Conservation (phyloP, 192 early-diverging fungal species). For the Backusella sp. region DNA sequence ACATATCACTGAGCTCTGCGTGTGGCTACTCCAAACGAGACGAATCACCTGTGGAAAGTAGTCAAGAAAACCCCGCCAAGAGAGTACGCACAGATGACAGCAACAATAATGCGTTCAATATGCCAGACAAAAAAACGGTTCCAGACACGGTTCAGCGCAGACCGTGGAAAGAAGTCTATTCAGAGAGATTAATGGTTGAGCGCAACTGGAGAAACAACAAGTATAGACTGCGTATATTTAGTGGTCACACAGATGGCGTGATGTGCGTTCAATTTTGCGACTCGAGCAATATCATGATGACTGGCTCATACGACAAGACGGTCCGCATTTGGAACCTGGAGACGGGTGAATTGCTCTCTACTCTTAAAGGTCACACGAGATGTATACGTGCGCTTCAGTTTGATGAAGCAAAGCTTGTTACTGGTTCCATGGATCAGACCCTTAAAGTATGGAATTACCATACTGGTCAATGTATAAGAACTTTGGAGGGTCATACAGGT, state of each 20-base stretch:
- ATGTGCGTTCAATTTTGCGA: conserved; percentile 91
- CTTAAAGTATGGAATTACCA: conserved; percentile 93
- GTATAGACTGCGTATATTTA: conserved; percentile 60
- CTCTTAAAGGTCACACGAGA: conserved; percentile 81
- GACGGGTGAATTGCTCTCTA: conserved; percentile 74
- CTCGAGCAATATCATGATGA: conserved; percentile 64
- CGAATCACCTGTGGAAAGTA: neutral
- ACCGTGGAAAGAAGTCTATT: conserved; percentile 95
- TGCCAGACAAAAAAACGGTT: neutral
- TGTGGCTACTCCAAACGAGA: conserved; percentile 12
- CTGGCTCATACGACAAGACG: conserved; percentile 87
- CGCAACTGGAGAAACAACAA: conserved; percentile 92
- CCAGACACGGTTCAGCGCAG: conserved; percentile 45
- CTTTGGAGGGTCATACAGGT: conserved; percentile 71
- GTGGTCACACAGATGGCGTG: conserved; percentile 87
- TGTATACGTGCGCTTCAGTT: conserved; percentile 90
- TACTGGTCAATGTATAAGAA: conserved; percentile 84
- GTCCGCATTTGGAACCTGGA: conserved; percentile 88
- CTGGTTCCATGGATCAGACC: conserved; percentile 90
- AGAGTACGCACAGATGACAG: neutral
- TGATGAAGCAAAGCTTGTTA: conserved; percentile 91
- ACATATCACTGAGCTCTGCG: conserved; percentile 13
- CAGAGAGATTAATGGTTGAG: conserved; percentile 87
- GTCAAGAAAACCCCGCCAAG: neutral
- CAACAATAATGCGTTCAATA: neutral